Evolutionary conservation across 1,284 basidiomycete species (phyloP), one percentile per base, ranked within the genome.

Genomic region (Meripilus lineatus): DNA sequence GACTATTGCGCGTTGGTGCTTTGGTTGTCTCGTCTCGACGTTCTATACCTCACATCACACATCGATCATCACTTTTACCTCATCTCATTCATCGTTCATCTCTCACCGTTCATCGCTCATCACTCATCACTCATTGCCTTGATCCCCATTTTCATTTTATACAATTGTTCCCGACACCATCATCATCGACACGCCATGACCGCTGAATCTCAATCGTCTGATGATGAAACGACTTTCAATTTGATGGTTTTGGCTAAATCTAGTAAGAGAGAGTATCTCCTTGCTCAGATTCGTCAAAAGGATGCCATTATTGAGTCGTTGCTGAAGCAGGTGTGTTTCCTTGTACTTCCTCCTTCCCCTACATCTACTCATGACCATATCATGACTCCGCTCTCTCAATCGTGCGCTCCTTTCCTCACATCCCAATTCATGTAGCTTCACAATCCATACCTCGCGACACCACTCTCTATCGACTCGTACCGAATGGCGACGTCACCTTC

Each of bases 271-370:
- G 85, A 89, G 57, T 88, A 88, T 56, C 69, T 90, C 14, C 74
- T 89, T 25, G 83, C 84, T 3, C 84, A 89, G 59, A 83, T 90
- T 50, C 75, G 81, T 46, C 84, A 89, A 65, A 90, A 90, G 66
- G 87, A 90, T 65, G 70, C 77, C 18, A 82, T 89, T 53, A 90
- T 90, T 53, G 84, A 89, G 52, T 82, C 80, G 13, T 73, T 90
- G 22, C 72, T 90, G 54, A 87, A 88, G 59, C 84, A 89, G 70
- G 85, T 81, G 25, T 20, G 72, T 28, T 38, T 33, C 15, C 5
- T 44, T n/a, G n/a, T n/a, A n/a, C n/a, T n/a, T 5, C 15, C n/a
- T 14, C 36, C 43, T 21, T 21, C 26, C 14, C 26, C 26, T 15
- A 3, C 30, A 21, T 34, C 32, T n/a, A n/a, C n/a, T n/a, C n/a